Evolutionary conservation across 2,329 filamentous ascomycete genomes (phyloP), one percentile per base, ranked within the genome.

Genomic region (Hypoxylon sp.): DNA sequence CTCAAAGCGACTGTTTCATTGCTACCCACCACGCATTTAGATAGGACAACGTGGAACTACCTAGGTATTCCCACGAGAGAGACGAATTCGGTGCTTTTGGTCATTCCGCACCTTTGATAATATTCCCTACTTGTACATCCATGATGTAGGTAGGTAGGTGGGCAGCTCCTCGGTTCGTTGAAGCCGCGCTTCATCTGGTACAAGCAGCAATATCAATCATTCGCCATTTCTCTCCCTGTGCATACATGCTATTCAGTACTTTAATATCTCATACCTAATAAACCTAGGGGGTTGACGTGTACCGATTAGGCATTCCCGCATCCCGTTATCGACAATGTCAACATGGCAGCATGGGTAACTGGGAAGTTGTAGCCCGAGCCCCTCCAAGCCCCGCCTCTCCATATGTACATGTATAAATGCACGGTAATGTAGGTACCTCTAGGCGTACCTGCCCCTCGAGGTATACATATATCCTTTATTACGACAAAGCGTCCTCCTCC

Each of bases 381-480:
- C 65, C 65, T 68, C 65, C 62, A 67, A 64, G 65, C 65, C 65
- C 61, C 61, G 65, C 65, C 61, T 64, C 55, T 59, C 50, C 44
- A 38, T 48, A 61, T 51, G 33, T 49, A 33, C 26, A 11, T 22
- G 28, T 26, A 26, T n/a, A n/a, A n/a, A n/a, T n/a, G n/a, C n/a
- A n/a, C 30, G 14, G n/a, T 36, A 28, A 28, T 40, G 36, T 26
- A 28, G 26, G 36, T 26, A 54, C 46, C 22, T 51, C 30, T 52
- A 53, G 18, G 26, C 30, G 42, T 48, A 40, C 32, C 42, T 57
- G 53, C 53, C 32, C 32, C 46, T 57, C 61, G 36, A 64, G 32
- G 54, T 58, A 38, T 53, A 58, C 50, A 49, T 58, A 38, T 53
- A 58, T 54, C 30, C 51, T 52, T 42, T 54, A 54, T 58, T 54